Base-by-base conservation (phyloP, 2,329 filamentous ascomycete species). In the Claviceps pazoutovae region DNA sequence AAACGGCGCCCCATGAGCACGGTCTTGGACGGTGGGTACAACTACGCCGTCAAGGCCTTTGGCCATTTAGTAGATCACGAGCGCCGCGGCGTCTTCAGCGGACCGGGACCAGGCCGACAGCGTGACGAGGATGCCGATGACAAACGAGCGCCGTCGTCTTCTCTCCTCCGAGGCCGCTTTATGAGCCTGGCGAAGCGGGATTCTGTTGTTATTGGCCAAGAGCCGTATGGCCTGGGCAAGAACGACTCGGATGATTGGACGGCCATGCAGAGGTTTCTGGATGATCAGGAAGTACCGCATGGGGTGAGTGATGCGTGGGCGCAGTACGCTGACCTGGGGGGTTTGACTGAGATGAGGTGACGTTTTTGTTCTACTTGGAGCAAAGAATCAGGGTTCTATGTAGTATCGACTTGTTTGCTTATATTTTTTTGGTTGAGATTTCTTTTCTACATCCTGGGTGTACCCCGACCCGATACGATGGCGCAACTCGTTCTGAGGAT, bases 291-390 rank as follows among this genome's bases (percentile, higher is more conserved):
- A 21, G 51, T 54, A 55, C 49, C 36, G 51, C 9, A 58, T 60
- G 19, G 59, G 59, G 36, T 57, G 60, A 19, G 59, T 57, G 34
- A 58, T 65, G 67, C 67, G 4, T 75, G 71, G 72, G 72, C 71
- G 55, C 70, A 74, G 59, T 75, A 71, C 54, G 63, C 66, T 30
- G 70, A 72, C 13, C 59, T 75, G 4, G 73, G 73, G 37, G 73
- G 73, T 0, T 57, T 74, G 46, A 74, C 66, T 2, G 66, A 68
- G 53, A 61, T 67, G 56, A 59, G 59, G 44, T 68, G 57, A 66
- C 26, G 47, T 23, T 39, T 16, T 16, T 14, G 9, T 46, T 46
- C 11, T 34, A 9, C n/a, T 30, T 4, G 16, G 3, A 23, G 30
- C 19, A 43, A 17, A 9, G 21, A 23, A 19, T 19, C 19, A 19